Percentiles rank a stretch among this genome's conserved stretches.
phyloP scores from a whole-genome alignment of 2,329 filamentous ascomycete genomes.

The Ceratocystiopsis minuta region DNA sequence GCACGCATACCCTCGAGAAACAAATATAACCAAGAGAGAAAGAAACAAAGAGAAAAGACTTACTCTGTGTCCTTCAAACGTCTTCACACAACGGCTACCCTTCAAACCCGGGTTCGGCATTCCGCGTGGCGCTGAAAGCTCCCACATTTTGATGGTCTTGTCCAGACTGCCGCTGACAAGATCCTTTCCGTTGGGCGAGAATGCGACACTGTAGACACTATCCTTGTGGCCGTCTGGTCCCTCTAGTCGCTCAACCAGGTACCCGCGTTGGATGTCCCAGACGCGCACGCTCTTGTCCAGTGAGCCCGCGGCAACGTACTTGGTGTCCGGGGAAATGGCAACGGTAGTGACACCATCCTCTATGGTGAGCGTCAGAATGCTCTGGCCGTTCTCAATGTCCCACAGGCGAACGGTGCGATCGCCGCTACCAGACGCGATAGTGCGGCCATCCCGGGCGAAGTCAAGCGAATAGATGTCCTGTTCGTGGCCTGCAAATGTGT shows the following conservation, averaged over 20 bases:
- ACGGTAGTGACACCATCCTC: constrained; percentile 97
- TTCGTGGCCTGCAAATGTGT: constrained; percentile 90
- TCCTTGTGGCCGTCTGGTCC: constrained; percentile 91
- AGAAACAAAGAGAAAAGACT: constrained; percentile 11
- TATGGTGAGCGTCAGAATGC: constrained; percentile 72
- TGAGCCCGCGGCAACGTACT: constrained; percentile 84
- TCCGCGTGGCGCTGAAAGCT: constrained; percentile 57
- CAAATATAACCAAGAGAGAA: too few relatives aligned
- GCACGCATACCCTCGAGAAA: not conserved
- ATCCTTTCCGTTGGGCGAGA: constrained; percentile 81
- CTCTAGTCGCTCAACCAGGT: constrained; percentile 78
- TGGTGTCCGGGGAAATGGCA: constrained; percentile 87
- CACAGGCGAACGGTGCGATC: constrained; percentile 89
- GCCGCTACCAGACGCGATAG: constrained; percentile 88
- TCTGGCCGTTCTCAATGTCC: constrained; percentile 76
- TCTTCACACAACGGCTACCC: constrained; percentile 85
- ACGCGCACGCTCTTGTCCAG: constrained; percentile 96
- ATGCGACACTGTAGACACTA: constrained; percentile 89
- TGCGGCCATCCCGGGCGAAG: constrained; percentile 81
- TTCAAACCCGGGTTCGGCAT: constrained; percentile 51
- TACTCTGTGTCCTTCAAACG: constrained; percentile 91
- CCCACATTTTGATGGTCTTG: constrained; percentile 99
- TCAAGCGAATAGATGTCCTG: constrained; percentile 97
- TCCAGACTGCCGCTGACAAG: constrained; percentile 90
- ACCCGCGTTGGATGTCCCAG: constrained; percentile 79